Evolutionary conservation across 2,329 filamentous ascomycete genomes (phyloP).

Genomic region (Venturia pyrina): DNA sequence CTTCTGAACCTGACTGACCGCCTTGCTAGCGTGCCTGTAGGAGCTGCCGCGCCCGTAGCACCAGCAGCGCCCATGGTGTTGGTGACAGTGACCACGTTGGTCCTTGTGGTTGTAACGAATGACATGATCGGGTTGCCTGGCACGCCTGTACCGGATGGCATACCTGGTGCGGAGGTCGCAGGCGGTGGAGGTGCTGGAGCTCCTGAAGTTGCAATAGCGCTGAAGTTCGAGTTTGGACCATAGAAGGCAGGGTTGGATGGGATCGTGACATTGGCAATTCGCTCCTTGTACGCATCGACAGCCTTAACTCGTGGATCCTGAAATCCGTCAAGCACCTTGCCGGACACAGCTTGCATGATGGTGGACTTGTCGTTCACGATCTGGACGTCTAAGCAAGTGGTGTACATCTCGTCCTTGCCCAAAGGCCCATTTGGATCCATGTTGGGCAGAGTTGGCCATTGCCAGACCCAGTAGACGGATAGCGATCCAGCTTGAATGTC

Average conservation of each 20-base stretch:
- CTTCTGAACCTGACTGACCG: not conserved
- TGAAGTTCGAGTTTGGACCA: slow-evolving; percentile 6
- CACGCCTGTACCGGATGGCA: not conserved
- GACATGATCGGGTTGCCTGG: not conserved
- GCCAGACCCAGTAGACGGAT: slow-evolving; percentile 94
- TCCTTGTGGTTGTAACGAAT: not conserved
- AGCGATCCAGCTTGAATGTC: slow-evolving; percentile 51
- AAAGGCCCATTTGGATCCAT: slow-evolving; percentile 30
- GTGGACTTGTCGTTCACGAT: slow-evolving; percentile 24
- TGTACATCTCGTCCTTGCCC: slow-evolving; percentile 48
- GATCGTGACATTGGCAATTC: slow-evolving; percentile 10
- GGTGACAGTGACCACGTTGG: not conserved
- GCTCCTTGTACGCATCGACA: slow-evolving; percentile 8
- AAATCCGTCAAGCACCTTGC: slow-evolving; percentile 13
- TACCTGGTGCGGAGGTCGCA: not conserved
- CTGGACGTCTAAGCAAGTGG: slow-evolving; percentile 45
- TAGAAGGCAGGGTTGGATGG: slow-evolving; percentile 8
- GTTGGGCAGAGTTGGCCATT: slow-evolving; percentile 50
- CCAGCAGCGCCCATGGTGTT: not conserved
- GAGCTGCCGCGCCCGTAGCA: not conserved
- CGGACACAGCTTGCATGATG: slow-evolving; percentile 7
- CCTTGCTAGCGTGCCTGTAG: not conserved
- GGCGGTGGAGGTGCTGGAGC: not conserved
- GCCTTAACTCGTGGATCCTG: slow-evolving; percentile 3
- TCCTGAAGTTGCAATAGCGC: not conserved